phyloP scores from a whole-genome alignment of 2,329 filamentous ascomycete species.

The Fusarium domesticum region DNA sequence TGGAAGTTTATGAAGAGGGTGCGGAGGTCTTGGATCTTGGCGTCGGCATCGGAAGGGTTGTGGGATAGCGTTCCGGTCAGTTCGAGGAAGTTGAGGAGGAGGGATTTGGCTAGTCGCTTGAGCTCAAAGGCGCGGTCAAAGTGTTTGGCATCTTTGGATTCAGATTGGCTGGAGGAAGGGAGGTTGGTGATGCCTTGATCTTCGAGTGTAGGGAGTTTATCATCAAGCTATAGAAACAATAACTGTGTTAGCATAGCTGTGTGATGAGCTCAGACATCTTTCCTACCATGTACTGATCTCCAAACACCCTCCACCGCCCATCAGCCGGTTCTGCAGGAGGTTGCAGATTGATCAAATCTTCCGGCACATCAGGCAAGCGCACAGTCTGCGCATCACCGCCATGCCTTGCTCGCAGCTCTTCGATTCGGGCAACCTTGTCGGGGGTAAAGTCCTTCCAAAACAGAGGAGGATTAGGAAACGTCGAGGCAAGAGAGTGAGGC shows the following conservation, averaged over 20 bases:
- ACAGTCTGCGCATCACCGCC: constrained; percentile 28
- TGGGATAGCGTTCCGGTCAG: constrained; percentile 56
- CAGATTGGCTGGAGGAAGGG: constrained; percentile 37
- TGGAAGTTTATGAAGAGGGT: constrained; percentile 89
- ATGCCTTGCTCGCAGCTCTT: constrained; percentile 40
- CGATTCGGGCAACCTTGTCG: constrained; percentile 62
- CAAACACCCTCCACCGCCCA: constrained; percentile 73
- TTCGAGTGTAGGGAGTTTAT: constrained; percentile 64
- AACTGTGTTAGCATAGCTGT: background rate
- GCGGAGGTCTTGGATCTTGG: constrained; percentile 74
- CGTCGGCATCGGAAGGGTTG: constrained; percentile 49
- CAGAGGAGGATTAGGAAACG: constrained; percentile 81
- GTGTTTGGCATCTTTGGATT: constrained; percentile 51
- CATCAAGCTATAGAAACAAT: constrained; percentile 45
- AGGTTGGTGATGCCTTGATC: constrained; percentile 71
- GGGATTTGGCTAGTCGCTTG: constrained; percentile 75
- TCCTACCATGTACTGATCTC: constrained; percentile 59
- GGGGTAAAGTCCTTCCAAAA: constrained; percentile 88
- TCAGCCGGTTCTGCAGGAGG: constrained; percentile 72
- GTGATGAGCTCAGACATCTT: too few relatives aligned
- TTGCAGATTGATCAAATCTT: constrained; percentile 72
- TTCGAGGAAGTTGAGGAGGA: constrained; percentile 86
- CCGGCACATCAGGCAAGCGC: constrained; percentile 53
- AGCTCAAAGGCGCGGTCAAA: constrained; percentile 65
- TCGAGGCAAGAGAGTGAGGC: constrained; percentile 52